These are phyloP conservation scores for Fusarium chaquense DNA, from an alignment of 2,329 filamentous ascomycete species.

Conservation along the genomic window DNA sequence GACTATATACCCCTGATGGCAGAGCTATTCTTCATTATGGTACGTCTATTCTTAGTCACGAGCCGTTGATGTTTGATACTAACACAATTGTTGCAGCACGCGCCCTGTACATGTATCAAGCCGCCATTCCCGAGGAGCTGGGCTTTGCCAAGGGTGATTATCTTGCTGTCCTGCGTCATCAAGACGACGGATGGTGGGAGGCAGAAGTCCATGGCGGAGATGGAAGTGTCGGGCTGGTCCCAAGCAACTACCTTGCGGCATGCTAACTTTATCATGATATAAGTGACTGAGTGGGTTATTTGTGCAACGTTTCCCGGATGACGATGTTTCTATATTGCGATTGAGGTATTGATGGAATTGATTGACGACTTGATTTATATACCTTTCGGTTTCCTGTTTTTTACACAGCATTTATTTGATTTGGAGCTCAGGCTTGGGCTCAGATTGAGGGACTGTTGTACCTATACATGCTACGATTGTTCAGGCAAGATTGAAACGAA, in stretches of 20 bases:
- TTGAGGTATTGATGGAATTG: constrained; percentile 14
- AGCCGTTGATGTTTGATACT: constrained; percentile 21
- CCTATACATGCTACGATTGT: constrained; percentile 33
- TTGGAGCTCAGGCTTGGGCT: constrained; percentile 34
- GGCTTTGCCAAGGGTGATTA: constrained; percentile 93
- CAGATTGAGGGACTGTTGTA: constrained; percentile 15
- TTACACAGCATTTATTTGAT: constrained; percentile 18
- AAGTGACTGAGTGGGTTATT: constrained; percentile 20
- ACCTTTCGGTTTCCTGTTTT: constrained; percentile 36
- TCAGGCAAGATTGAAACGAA: constrained; percentile 37
- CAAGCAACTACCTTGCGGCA: constrained; percentile 75
- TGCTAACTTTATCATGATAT: constrained; percentile 52
- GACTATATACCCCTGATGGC: constrained; percentile 87
- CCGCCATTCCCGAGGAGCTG: constrained; percentile 94
- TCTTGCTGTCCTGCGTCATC: constrained; percentile 86
- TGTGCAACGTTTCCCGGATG: constrained; percentile 4
- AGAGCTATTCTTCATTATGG: constrained; percentile 92
- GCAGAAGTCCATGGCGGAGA: constrained; percentile 84
- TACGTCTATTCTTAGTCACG: constrained; percentile 64
- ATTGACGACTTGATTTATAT: constrained; percentile 33
- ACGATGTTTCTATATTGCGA: constrained; percentile 18
- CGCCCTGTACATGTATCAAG: constrained; percentile 92
- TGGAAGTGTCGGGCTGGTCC: constrained; percentile 71
- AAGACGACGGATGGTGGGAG: constrained; percentile 99
- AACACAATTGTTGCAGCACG: constrained; percentile 70